A percentile compares a stretch with the other conserved stretches of the same genome.
phyloP scores from a whole-genome alignment of 768 basidiomycete genomes.

The Auriscalpium orientale region DNA sequence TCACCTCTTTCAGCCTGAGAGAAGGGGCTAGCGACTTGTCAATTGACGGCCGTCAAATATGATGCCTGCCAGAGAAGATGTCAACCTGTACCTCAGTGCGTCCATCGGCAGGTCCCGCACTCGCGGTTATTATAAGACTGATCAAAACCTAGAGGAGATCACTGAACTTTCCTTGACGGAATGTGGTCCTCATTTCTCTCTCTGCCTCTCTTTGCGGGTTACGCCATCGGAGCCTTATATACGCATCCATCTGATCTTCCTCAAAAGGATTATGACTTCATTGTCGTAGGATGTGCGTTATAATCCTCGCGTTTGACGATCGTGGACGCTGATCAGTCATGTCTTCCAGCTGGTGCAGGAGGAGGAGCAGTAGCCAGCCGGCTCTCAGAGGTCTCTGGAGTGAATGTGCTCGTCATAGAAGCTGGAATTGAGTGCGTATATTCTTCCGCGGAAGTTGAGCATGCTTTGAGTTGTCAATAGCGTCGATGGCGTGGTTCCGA shows the following conservation, averaged over 20 bases:
- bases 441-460: neutral
- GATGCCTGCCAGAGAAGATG: too few species aligned
- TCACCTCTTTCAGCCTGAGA: too few species aligned
- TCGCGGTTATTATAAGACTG: too few species aligned
- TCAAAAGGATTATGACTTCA: constrained; percentile 1
- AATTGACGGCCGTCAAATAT: too few species aligned
- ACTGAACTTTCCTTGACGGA: too few species aligned
- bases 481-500: neutral
- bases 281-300: constrained; percentile 3
- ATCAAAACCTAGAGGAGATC: too few species aligned
- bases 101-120: too few species aligned
- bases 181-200: neutral
- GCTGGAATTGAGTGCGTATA: neutral
- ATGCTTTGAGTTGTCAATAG: neutral
- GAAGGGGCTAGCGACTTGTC: too few species aligned
- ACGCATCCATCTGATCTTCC: neutral
- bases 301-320: neutral
- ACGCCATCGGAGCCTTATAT: neutral
- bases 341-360: neutral
- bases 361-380: neutral
- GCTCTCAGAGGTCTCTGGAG: neutral
- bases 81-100: too few species aligned
- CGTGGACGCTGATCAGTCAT: neutral
- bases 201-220: neutral
- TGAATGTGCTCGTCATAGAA: neutral